A percentile compares a stretch with the other conserved stretches of the same genome.
Conservation (phyloP, 1,284 basidiomycete genomes). For the Ganoderma leucocontextum region DNA sequence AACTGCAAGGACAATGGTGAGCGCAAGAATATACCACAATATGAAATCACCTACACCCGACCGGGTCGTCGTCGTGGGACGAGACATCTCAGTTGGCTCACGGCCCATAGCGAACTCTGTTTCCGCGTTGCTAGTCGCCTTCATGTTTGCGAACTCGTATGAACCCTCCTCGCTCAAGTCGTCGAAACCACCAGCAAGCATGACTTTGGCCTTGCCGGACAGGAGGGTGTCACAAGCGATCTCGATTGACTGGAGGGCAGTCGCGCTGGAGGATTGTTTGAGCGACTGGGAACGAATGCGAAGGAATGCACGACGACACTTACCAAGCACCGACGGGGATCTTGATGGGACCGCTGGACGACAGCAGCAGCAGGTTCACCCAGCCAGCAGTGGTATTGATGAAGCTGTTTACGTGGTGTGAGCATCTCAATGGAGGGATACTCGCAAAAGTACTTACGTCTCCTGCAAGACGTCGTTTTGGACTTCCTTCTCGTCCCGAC, state of each 20-base stretch:
- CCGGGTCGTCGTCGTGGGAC: conserved; percentile 95
- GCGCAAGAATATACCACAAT: conserved; percentile 23
- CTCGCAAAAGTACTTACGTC: conserved; percentile 67
- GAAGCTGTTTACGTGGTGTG: conserved; percentile 62
- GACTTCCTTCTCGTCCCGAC: conserved; percentile 95
- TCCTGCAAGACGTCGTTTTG: conserved; percentile 99
- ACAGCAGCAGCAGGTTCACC: conserved; percentile 94
- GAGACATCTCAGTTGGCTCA: conserved; percentile 98
- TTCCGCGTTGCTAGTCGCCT: conserved; percentile 96
- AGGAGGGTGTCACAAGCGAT: conserved; percentile 97
- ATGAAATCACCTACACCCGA: conserved; percentile 69
- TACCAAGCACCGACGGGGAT: conserved; percentile 98
- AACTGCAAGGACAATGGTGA: conserved; percentile 57
- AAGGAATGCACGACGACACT: conserved; percentile 34
- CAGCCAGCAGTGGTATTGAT: conserved; percentile 98
- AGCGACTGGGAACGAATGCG: background rate
- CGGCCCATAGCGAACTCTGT: conserved; percentile 98
- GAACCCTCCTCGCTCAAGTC: conserved; percentile 98
- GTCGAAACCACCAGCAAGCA: conserved; percentile 99
- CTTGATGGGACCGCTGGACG: conserved; percentile 96
- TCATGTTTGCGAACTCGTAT: conserved; percentile 99
- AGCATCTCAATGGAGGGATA: conserved; percentile 27
- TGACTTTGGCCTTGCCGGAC: conserved; percentile 97
- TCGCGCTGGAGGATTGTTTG: conserved; percentile 67
- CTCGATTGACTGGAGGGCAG: conserved; percentile 96